Percentiles rank a stretch among this genome's conserved stretches.
These are phyloP conservation scores for Golubevia pallescens DNA, from an alignment of 1,284 basidiomycete species.

Conservation along the genomic window DNA sequence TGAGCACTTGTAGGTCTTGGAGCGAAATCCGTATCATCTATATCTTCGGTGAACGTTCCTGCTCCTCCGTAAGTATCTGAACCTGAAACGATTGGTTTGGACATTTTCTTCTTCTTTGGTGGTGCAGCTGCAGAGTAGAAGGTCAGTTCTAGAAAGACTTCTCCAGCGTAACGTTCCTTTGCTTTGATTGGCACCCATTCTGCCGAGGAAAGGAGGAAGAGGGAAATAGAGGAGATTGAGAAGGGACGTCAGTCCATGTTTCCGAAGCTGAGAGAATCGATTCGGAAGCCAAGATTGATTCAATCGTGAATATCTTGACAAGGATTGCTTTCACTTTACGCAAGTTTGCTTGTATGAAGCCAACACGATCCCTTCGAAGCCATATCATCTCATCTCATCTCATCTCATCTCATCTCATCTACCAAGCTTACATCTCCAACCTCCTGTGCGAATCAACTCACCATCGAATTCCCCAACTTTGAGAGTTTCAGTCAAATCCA, in stretches of 20 bases:
- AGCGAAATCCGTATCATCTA: conserved; percentile 17
- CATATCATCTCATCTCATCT: conserved; percentile 8
- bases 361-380: conserved; percentile 15
- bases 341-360: too few species aligned
- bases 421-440: not conserved
- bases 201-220: conserved; percentile 60
- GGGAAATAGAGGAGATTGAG: not conserved
- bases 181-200: conserved; percentile 78
- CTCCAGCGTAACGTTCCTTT: conserved; percentile 56
- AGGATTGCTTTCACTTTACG: too few species aligned
- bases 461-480: conserved; percentile 96
- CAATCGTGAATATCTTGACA: too few species aligned
- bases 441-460: conserved; percentile 66
- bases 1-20: conserved; percentile 20
- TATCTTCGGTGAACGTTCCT: conserved; percentile 42
- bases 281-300: too few species aligned
- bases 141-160: conserved; percentile 61
- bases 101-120: conserved; percentile 31
- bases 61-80: conserved; percentile 48
- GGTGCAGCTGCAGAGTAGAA: conserved; percentile 57
- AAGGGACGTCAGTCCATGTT: not conserved
- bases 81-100: conserved; percentile 24
- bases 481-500: conserved; percentile 86
- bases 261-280: not conserved
- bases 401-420: conserved; percentile 2